A percentile compares a stretch with the other conserved stretches of the same genome.
Evolutionary conservation across 768 basidiomycete genomes (phyloP).

Genomic region (Kwoniella dejecticola): DNA sequence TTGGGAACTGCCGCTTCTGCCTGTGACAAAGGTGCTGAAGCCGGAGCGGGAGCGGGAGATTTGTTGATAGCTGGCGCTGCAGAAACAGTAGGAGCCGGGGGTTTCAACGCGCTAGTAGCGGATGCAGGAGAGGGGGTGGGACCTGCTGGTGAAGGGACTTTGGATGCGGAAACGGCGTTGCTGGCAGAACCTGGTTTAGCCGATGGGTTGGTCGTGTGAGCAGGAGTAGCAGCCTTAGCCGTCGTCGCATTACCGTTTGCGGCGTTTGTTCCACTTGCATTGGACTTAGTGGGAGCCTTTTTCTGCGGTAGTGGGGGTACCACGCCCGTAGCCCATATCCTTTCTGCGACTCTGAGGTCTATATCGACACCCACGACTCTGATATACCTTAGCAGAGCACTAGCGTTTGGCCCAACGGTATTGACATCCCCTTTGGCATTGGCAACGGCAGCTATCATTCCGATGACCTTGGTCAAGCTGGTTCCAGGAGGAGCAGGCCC

Average conservation of each 20-base stretch:
- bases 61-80: not conserved
- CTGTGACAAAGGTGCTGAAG: not conserved
- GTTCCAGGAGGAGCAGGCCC: constrained; percentile 46
- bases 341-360: constrained; percentile 42
- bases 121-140: not conserved
- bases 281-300: constrained; percentile 7
- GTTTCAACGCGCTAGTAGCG: not conserved
- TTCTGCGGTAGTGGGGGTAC: constrained; percentile 36
- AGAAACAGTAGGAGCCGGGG: not conserved
- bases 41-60: constrained; percentile 1
- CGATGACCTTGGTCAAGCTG: constrained; percentile 43
- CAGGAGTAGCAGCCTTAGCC: not conserved
- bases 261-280: not conserved
- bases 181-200: too few relatives aligned
- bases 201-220: too few relatives aligned
- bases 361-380: constrained; percentile 45
- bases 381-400: constrained; percentile 43
- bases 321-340: constrained; percentile 48
- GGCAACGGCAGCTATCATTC: constrained; percentile 46
- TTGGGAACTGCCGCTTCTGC: too few relatives aligned
- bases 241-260: not conserved
- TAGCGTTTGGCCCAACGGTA: constrained; percentile 44
- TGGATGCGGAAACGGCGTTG: too few relatives aligned
- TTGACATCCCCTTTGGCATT: constrained; percentile 45
- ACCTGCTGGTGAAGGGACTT: not conserved